A percentile compares a stretch with the other conserved stretches of the same genome.
Conservation (phyloP, 129 eudicot species). For the Dittrichia graveolens region DNA sequence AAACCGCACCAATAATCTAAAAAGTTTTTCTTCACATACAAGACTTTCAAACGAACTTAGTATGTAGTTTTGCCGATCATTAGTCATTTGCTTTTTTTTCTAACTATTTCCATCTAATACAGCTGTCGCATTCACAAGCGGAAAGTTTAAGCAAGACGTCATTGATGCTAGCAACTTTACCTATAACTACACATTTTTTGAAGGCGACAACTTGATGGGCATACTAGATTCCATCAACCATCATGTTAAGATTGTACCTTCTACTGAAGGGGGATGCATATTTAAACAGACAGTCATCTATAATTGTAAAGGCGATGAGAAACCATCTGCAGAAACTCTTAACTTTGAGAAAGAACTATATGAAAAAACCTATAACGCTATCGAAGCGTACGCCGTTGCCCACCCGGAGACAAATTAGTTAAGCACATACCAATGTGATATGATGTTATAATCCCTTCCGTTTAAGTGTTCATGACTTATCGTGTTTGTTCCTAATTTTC, state of each 20-base stretch:
- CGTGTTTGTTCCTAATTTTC: background rate
- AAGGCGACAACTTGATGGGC: background rate
- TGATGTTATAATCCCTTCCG: background rate
- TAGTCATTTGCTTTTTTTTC: background rate
- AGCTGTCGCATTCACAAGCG: background rate
- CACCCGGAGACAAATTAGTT: background rate
- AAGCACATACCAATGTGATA: background rate
- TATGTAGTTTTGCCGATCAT: background rate
- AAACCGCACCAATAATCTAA: background rate
- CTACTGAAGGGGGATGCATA: background rate
- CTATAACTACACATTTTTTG: background rate
- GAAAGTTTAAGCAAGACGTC: background rate
- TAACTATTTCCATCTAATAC: background rate
- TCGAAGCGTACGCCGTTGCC: background rate
- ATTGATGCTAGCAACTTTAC: background rate
- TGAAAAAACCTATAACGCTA: background rate
- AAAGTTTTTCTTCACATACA: too few relatives aligned
- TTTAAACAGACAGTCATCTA: background rate
- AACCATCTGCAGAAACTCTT: background rate
- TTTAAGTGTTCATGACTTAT: background rate
- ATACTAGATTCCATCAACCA: slow-evolving; percentile 4
- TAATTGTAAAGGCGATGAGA: slow-evolving; percentile 1
- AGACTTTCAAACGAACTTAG: too few relatives aligned
- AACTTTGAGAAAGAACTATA: background rate
- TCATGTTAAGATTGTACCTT: slow-evolving; percentile 5